A percentile compares a stretch with the other conserved stretches of the same genome.
Evolutionary conservation across 352 stramenopile genomes (phyloP).

Genomic region (Thalassiosira pacifica): DNA sequence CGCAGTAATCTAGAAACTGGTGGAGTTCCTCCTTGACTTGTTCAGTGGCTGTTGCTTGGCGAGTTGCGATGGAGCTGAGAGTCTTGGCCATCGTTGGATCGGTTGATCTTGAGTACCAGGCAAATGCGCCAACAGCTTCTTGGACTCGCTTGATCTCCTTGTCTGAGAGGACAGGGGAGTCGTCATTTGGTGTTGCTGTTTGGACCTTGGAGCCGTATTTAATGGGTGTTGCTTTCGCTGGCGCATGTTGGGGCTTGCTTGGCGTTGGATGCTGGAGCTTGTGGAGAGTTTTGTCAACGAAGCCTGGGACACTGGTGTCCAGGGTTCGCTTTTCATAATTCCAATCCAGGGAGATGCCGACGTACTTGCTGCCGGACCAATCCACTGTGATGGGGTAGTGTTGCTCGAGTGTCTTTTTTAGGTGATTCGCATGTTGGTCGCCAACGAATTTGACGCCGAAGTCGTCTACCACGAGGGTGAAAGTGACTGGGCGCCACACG

Average conservation of each 20-base stretch:
- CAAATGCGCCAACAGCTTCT: conserved; percentile 35
- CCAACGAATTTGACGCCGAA: neutral
- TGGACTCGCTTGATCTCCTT: conserved; percentile 17
- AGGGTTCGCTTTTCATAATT: conserved; percentile 28
- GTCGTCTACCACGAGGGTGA: conserved; percentile 60
- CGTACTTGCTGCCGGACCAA: conserved; percentile 32
- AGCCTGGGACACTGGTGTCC: conserved; percentile 36
- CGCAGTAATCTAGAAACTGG: conserved; percentile 32
- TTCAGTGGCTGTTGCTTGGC: conserved; percentile 38
- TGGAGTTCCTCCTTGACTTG: conserved; percentile 17
- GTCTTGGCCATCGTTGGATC: too few relatives aligned
- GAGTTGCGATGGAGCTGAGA: neutral
- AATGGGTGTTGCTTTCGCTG: neutral
- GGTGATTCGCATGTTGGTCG: conserved; percentile 5
- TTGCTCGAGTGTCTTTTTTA: conserved; percentile 25
- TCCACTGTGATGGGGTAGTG: conserved; percentile 44
- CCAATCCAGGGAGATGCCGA: conserved; percentile 45
- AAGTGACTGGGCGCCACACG: conserved; percentile 13
- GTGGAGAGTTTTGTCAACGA: conserved; percentile 24
- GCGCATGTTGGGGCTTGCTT: conserved; percentile 9
- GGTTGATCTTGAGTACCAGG: conserved; percentile 38
- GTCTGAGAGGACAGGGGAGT: neutral
- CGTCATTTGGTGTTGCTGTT: neutral
- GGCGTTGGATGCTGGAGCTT: conserved; percentile 19
- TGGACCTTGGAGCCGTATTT: neutral